phyloP scores from a whole-genome alignment of 768 basidiomycete species.

The Harrya chromipes region DNA sequence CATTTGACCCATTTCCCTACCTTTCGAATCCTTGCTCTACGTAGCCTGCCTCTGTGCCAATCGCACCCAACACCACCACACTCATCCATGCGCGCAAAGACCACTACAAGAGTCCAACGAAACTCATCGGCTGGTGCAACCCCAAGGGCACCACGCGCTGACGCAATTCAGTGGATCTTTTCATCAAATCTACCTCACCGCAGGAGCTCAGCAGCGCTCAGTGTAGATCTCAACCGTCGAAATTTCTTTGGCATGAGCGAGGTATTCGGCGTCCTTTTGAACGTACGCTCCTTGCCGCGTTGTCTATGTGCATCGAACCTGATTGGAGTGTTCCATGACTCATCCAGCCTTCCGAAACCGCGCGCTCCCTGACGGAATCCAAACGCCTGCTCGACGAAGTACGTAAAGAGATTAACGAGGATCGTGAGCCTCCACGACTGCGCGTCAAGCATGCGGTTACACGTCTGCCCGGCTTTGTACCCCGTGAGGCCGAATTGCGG shows the following conservation, averaged over 20 bases:
- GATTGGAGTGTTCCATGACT: slow-evolving; percentile 11
- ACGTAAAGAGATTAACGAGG: slow-evolving; percentile 68
- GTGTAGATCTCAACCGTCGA: slow-evolving; percentile 59
- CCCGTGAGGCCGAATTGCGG: slow-evolving; percentile 61
- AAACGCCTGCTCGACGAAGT: slow-evolving; percentile 74
- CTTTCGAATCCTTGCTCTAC: slow-evolving; percentile 1
- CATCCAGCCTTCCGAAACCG: slow-evolving; percentile 69
- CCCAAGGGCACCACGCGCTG: slow-evolving; percentile 31
- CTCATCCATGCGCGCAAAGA: slow-evolving; percentile 26
- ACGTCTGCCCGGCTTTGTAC: slow-evolving; percentile 70
- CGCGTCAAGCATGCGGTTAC: slow-evolving; percentile 77
- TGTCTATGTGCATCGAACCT: slow-evolving; percentile 1
- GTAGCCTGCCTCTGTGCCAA: slow-evolving; percentile 10
- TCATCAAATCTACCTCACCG: slow-evolving; percentile 67
- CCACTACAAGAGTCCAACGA: slow-evolving; percentile 23
- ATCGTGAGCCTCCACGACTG: slow-evolving; percentile 60
- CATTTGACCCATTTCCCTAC: slow-evolving; percentile 3
- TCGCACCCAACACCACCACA: slow-evolving; percentile 6
- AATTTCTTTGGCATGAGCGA: slow-evolving; percentile 81
- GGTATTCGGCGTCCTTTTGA: slow-evolving; percentile 69
- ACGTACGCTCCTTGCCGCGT: slow-evolving; percentile 44
- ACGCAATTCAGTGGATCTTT: slow-evolving; percentile 70
- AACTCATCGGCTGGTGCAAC: slow-evolving; percentile 21
- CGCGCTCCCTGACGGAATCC: slow-evolving; percentile 78
- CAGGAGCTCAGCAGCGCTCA: slow-evolving; percentile 56